These are phyloP conservation scores for Beauveria australis DNA, from an alignment of 2,329 filamentous ascomycete genomes.

Conservation along the genomic window DNA sequence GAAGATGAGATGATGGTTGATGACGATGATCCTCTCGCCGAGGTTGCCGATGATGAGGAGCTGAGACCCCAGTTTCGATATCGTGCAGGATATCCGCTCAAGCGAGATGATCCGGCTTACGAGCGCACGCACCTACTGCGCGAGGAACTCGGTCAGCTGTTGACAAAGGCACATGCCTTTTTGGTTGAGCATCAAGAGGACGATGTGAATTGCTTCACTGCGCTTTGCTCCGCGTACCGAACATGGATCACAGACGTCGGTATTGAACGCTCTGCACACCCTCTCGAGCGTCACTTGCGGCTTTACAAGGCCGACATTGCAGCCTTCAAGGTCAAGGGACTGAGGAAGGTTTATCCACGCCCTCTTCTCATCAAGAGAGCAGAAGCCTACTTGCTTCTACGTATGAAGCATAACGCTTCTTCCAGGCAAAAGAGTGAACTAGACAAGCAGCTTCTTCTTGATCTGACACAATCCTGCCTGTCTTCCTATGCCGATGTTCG, in stretches of 20 bases:
- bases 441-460: conserved; percentile 75
- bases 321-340: conserved; percentile 88
- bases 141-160: conserved; percentile 67
- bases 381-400: conserved; percentile 88
- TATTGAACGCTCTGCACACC: conserved; percentile 89
- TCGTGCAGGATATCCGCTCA: conserved; percentile 76
- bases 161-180: conserved; percentile 81
- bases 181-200: conserved; percentile 80
- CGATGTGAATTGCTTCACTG: conserved; percentile 90
- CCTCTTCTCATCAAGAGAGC: conserved; percentile 87
- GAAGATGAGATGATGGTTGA: conserved; percentile 35
- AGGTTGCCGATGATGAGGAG: conserved; percentile 69
- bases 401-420: conserved; percentile 87
- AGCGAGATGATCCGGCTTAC: conserved; percentile 48
- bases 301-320: conserved; percentile 81
- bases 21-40: conserved; percentile 47
- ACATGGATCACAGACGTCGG: conserved; percentile 98
- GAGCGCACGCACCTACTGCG: conserved; percentile 71
- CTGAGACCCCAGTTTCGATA: conserved; percentile 83
- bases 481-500: conserved; percentile 93
- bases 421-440: conserved; percentile 83
- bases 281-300: conserved; percentile 76
- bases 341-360: conserved; percentile 86
- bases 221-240: conserved; percentile 83
- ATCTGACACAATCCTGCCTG: conserved; percentile 81